Evolutionary conservation across 352 stramenopile species (phyloP).

Genomic region (Pythium grandisporangium): DNA sequence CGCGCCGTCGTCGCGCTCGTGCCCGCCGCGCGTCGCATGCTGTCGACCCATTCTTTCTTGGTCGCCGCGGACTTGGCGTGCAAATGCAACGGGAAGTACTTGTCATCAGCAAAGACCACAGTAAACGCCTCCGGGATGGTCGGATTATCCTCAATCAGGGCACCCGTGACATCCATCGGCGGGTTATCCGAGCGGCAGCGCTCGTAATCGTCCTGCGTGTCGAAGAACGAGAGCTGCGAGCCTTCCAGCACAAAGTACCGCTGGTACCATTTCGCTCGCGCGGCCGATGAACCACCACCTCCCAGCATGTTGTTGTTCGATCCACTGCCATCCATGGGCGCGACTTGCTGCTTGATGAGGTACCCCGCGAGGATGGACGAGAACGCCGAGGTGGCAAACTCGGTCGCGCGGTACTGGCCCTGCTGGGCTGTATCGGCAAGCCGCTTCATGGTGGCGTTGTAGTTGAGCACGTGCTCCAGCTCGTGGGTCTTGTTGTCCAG

Average conservation of each 20-base stretch:
- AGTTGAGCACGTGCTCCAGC: constrained; percentile 80
- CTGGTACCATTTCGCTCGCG: constrained; percentile 75
- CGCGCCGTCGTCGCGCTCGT: no score
- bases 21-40: constrained; percentile 46
- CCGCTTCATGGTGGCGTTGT: constrained; percentile 83
- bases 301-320: constrained; percentile 17
- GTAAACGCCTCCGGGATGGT: constrained; percentile 75
- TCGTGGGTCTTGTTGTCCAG: constrained; percentile 85
- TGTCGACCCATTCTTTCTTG: constrained; percentile 77
- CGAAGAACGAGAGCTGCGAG: constrained; percentile 69
- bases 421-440: constrained; percentile 80
- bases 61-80: constrained; percentile 71
- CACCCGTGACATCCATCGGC: constrained; percentile 71
- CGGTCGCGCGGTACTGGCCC: constrained; percentile 77
- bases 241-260: constrained; percentile 83
- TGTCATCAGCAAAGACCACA: constrained; percentile 70
- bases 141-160: constrained; percentile 67
- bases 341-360: constrained; percentile 78
- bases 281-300: no score
- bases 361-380: constrained; percentile 70
- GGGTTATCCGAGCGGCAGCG: constrained; percentile 69
- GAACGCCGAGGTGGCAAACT: constrained; percentile 67
- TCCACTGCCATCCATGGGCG: constrained; percentile 6
- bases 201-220: constrained; percentile 84
- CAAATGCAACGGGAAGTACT: constrained; percentile 73